Conservation (phyloP, 805 yeast genomes). For the Candida sakaeoensis region DNA sequence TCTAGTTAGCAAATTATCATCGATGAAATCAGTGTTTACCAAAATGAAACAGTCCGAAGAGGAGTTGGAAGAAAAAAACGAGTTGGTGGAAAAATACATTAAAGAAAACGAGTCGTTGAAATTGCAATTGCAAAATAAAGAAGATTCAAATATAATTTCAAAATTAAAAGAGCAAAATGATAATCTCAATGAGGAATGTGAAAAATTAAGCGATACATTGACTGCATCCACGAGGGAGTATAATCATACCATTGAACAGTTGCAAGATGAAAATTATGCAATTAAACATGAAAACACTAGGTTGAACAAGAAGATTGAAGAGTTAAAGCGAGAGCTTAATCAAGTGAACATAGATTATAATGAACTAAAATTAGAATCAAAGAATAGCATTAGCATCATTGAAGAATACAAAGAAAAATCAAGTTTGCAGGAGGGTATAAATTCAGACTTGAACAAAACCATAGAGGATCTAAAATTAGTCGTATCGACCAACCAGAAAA, state of each 20-base stretch:
- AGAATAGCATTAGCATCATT: constrained; percentile 38
- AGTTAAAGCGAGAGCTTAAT: constrained; percentile 36
- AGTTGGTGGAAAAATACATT: constrained; percentile 29
- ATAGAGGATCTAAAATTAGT: constrained; percentile 9
- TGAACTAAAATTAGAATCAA: constrained; percentile 36
- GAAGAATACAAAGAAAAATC: constrained; percentile 46
- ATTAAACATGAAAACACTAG: constrained; percentile 38
- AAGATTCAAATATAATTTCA: constrained; percentile 6
- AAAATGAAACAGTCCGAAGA: constrained; percentile 70
- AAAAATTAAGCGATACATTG: constrained; percentile 41
- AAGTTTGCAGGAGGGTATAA: constrained; percentile 22
- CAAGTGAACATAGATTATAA: constrained; percentile 38
- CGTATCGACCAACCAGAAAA: constrained; percentile 1
- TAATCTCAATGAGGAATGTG: constrained; percentile 53
- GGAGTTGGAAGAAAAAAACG: constrained; percentile 55
- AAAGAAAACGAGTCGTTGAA: constrained; percentile 24
- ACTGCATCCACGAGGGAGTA: constrained; percentile 34
- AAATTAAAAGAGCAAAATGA: constrained; percentile 22
- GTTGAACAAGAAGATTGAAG: constrained; percentile 36
- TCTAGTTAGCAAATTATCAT: constrained; percentile 57
- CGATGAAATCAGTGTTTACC: constrained; percentile 68
- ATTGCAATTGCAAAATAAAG: constrained; percentile 4
- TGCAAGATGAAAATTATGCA: constrained; percentile 38
- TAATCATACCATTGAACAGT: constrained; percentile 29
- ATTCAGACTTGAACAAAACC: constrained; percentile 9